Evolutionary conservation across 305 asterid species (phyloP).

Genomic region (Solanum aculeatissimum): DNA sequence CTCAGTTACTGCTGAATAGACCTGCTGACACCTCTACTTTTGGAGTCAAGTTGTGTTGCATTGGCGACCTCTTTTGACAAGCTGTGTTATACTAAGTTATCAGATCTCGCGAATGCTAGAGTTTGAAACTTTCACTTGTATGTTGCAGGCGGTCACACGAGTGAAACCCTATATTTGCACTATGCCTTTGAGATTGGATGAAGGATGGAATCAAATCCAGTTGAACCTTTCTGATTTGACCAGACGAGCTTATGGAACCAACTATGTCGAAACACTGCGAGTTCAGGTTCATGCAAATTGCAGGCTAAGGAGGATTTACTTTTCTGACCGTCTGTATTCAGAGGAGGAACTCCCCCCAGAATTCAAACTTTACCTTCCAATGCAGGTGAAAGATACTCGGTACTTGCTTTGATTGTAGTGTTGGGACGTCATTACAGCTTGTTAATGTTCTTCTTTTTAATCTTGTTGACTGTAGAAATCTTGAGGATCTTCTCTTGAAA

Average conservation of each 20-base stretch:
- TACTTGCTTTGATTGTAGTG: neutral
- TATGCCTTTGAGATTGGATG: slow-evolving; percentile 92
- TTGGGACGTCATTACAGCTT: neutral
- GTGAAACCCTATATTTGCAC: slow-evolving; percentile 94
- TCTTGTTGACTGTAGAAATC: neutral
- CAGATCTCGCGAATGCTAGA: neutral
- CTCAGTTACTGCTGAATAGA: neutral
- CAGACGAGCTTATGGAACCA: slow-evolving; percentile 92
- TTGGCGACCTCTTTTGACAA: neutral
- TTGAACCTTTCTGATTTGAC: slow-evolving; percentile 81
- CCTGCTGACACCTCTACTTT: neutral
- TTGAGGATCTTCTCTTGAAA: neutral
- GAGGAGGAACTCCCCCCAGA: slow-evolving; percentile 99
- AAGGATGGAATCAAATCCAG: slow-evolving; percentile 94
- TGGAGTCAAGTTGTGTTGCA: neutral
- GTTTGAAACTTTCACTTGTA: neutral
- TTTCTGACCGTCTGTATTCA: slow-evolving; percentile 90
- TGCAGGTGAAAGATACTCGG: slow-evolving; percentile 42
- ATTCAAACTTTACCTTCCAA: slow-evolving; percentile 90
- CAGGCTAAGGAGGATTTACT: slow-evolving; percentile 85
- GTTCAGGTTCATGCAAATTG: slow-evolving; percentile 95
- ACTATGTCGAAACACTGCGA: slow-evolving; percentile 82
- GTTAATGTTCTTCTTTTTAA: neutral
- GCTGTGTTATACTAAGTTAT: neutral
- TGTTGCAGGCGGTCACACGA: slow-evolving; percentile 69